These are phyloP conservation scores for Aspergillus campestris DNA, from an alignment of 495 filamentous ascomycete genomes.

Conservation along the genomic window DNA sequence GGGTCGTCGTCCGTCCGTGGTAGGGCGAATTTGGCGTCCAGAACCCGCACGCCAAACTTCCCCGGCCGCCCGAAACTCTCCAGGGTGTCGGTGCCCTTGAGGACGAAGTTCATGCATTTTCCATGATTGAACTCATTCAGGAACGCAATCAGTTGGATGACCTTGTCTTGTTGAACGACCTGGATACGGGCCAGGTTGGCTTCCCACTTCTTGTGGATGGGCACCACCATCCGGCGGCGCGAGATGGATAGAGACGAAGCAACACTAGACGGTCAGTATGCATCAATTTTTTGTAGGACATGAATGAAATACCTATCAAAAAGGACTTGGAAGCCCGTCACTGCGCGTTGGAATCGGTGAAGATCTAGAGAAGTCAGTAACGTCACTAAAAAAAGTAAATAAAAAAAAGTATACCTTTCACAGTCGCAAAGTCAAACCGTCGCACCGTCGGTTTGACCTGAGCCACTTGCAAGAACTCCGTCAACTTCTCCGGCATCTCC, in stretches of 20 bases:
- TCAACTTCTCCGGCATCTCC: conserved; percentile 46
- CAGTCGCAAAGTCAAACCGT: conserved; percentile 31
- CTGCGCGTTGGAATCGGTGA: conserved; percentile 64
- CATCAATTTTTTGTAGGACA: background rate
- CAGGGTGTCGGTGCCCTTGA: conserved; percentile 72
- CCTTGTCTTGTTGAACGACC: conserved; percentile 63
- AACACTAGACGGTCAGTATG: conserved; percentile 3
- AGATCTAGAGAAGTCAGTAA: conserved; percentile 47
- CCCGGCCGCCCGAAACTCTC: conserved; percentile 60
- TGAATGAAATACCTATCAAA: conserved; percentile 52
- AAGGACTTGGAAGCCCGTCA: conserved; percentile 68
- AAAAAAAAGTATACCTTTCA: conserved; percentile 24
- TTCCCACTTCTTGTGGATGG: conserved; percentile 86
- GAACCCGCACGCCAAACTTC: conserved; percentile 62
- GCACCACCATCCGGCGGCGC: conserved; percentile 79
- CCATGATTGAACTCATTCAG: conserved; percentile 73
- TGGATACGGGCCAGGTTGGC: conserved; percentile 66
- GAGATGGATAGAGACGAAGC: conserved; percentile 71
- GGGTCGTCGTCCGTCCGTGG: conserved; percentile 53
- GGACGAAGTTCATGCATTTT: conserved; percentile 74
- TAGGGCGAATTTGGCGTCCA: conserved; percentile 84
- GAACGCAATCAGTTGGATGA: conserved; percentile 69
- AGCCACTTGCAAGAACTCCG: conserved; percentile 41
- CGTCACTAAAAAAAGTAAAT: conserved; percentile 10
- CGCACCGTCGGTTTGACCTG: conserved; percentile 34